Conservation (phyloP, 164 flowering plant species). For the Litsea cubeba region DNA sequence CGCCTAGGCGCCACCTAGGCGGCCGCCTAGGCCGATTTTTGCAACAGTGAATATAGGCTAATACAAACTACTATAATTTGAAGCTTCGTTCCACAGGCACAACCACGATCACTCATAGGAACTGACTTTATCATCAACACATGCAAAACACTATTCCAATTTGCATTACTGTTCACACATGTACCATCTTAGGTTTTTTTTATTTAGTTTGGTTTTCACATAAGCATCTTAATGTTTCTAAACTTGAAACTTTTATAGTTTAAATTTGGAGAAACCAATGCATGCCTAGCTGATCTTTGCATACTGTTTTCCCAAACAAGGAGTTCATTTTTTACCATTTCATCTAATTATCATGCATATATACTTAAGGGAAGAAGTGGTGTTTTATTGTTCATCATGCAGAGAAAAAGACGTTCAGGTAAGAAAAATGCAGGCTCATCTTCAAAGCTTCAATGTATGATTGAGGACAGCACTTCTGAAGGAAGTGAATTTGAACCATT, state of each 20-base stretch:
- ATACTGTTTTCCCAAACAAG: neutral
- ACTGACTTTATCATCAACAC: no score
- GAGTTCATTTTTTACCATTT: slow-evolving; percentile 2
- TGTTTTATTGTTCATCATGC: slow-evolving; percentile 11
- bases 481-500: slow-evolving; percentile 29
- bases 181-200: no score
- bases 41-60: no score
- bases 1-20: no score
- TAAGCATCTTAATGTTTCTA: neutral
- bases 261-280: neutral
- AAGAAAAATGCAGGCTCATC: slow-evolving; percentile 23
- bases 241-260: neutral
- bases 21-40: no score
- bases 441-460: slow-evolving; percentile 17
- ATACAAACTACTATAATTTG: no score
- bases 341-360: neutral
- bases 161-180: no score
- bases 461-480: slow-evolving; percentile 30
- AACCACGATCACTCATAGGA: no score
- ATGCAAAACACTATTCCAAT: no score
- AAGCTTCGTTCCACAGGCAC: no score
- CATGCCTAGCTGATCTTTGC: neutral
- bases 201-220: neutral
- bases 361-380: neutral
- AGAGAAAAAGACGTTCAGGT: slow-evolving; percentile 43